Evolutionary conservation across 306 rosid genomes (phyloP).

Genomic region (Nissolia schottii): DNA sequence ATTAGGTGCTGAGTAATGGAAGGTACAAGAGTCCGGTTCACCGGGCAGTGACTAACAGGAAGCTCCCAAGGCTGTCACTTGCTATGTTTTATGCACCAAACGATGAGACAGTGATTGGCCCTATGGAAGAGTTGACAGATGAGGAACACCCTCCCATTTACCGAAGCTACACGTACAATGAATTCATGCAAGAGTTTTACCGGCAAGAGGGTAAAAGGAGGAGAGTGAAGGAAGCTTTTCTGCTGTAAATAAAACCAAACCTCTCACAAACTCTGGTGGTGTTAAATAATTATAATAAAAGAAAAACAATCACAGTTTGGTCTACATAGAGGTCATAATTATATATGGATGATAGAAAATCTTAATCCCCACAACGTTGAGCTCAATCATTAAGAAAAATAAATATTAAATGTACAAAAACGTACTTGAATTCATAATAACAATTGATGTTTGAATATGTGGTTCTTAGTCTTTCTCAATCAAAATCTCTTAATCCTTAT

Average conservation of each 20-base stretch:
- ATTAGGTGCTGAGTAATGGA: constrained; percentile 37
- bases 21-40: constrained; percentile 42
- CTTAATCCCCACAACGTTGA: no score
- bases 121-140: constrained; percentile 36
- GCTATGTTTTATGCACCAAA: constrained; percentile 46
- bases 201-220: constrained; percentile 35
- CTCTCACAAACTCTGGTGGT: not conserved
- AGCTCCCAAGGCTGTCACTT: constrained; percentile 13
- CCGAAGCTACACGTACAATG: constrained; percentile 15
- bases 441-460: no score
- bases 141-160: constrained; percentile 27
- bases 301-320: not conserved
- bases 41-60: constrained; percentile 35
- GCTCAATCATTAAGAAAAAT: no score
- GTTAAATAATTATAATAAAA: not conserved
- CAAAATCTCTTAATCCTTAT: no score
- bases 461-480: no score
- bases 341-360: no score
- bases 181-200: constrained; percentile 23
- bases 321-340: no score
- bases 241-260: no score
- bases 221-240: constrained; percentile 36
- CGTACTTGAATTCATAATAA: no score
- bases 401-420: no score
- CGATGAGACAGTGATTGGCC: constrained; percentile 22